Conservation (phyloP, 1,284 basidiomycete genomes). For the Papiliotrema laurentii region DNA sequence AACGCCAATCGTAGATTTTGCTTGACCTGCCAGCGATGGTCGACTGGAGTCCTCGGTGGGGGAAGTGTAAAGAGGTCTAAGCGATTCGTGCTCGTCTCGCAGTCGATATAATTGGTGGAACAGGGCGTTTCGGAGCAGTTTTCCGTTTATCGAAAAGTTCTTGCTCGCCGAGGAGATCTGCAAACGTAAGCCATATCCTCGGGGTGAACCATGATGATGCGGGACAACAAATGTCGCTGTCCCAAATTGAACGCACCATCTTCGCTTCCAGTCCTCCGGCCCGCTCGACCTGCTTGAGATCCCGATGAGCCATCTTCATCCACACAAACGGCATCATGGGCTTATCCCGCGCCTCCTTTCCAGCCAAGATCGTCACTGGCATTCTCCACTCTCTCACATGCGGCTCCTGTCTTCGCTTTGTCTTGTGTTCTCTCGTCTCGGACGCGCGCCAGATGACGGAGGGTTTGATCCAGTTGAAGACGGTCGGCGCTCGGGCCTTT, state of each 20-base stretch:
- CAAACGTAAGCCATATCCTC: slow-evolving; percentile 5
- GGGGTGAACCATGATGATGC: too few relatives aligned
- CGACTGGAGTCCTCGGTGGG: too few relatives aligned
- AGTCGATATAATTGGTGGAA: slow-evolving; percentile 34
- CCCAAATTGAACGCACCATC: slow-evolving; percentile 40
- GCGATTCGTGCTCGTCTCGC: neutral
- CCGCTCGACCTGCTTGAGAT: slow-evolving; percentile 39
- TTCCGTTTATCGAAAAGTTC: slow-evolving; percentile 40
- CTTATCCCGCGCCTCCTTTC: neutral
- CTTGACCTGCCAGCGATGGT: too few relatives aligned
- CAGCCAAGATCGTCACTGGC: neutral
- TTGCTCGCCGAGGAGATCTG: slow-evolving; percentile 39
- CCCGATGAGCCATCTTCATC: slow-evolving; percentile 38
- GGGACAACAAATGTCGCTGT: too few relatives aligned
- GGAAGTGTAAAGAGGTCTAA: too few relatives aligned
- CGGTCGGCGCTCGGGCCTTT: neutral
- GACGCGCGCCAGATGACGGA: neutral
- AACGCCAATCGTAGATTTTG: too few relatives aligned
- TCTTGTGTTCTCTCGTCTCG: neutral
- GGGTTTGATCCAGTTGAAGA: neutral
- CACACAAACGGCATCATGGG: slow-evolving; percentile 18
- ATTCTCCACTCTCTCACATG: neutral
- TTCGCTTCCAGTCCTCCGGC: slow-evolving; percentile 46
- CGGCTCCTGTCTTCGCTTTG: neutral
- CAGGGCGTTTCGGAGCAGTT: slow-evolving; percentile 36